Base-by-base conservation (phyloP, 2,329 filamentous ascomycete species). In the Fusarium sp. region DNA sequence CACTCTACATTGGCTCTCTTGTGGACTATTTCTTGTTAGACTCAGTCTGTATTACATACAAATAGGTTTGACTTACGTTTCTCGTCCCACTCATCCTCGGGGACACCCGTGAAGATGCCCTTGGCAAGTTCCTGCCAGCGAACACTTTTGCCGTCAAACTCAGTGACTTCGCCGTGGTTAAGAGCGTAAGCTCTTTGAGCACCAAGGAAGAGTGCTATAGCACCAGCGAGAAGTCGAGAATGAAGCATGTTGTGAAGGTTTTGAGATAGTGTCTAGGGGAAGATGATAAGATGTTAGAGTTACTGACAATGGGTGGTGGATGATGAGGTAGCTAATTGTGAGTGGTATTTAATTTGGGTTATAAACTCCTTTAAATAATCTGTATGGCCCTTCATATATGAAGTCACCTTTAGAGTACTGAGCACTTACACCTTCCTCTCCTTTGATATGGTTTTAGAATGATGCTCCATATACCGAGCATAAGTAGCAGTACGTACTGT, bases 101-200 rank as follows among this genome's bases (percentile, higher is more conserved):
- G 44, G 19, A 46, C 44, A 46, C 44, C 44, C 14, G 24, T 46
- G 44, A 46, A 46, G 44, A 46, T 9, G 44, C 44, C 44, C 28
- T 28, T 30, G 20, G 44, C 28, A 46, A 46, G 44, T 21, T 46
- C 28, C 19, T 46, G 44, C 44, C 44, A 46, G 44, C 44, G 38
- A 23, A 40, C 19, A 4, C 15, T 40, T 14, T 40, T 40, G 38
- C 38, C 38, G 15, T 40, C 12, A 15, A 40, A 40, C 38, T 40
- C 38, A 20, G 19, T 40, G 38, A 40, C 19, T 40, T 40, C 38
- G 14, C 38, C 38, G 19, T 40, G 38, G 38, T 20, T 40, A 19
- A 40, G 38, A 23, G 19, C 38, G 10, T 23, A 23, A 40, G 20
- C 38, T 40, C 38, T 19, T 40, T 40, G 38, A 14, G 38, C 20